These are phyloP conservation scores for Phytophthora fragariaefolia DNA, from an alignment of 352 stramenopile species.

Conservation along the genomic window DNA sequence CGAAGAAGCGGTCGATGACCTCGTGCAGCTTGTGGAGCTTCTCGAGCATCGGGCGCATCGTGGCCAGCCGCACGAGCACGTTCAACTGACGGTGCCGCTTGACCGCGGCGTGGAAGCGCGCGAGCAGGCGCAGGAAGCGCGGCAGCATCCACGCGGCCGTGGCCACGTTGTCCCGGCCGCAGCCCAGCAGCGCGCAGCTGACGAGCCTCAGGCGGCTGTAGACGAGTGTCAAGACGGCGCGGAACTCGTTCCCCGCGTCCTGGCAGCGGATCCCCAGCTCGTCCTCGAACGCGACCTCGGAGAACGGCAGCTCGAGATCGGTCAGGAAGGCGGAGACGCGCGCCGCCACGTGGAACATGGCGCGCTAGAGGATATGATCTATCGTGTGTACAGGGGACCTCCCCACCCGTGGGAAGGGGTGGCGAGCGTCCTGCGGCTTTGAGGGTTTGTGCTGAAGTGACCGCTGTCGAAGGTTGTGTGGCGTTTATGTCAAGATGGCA, in stretches of 20 bases:
- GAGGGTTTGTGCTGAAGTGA: too few relatives aligned
- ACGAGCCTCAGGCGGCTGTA: conserved; percentile 10
- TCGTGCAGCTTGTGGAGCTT: conserved; percentile 11
- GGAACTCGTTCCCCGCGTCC: conserved; percentile 18
- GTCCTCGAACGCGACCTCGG: conserved; percentile 5
- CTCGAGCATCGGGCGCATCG: conserved; percentile 22
- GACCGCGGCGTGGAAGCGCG: conserved; percentile 19
- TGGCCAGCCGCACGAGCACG: conserved; percentile 29
- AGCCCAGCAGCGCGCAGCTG: background rate
- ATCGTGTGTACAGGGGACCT: background rate
- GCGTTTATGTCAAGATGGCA: too few relatives aligned
- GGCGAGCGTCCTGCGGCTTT: too few relatives aligned
- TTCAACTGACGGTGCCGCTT: conserved; percentile 19
- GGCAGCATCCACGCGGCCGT: background rate
- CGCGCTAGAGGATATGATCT: conserved; percentile 1
- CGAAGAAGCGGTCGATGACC: conserved; percentile 14
- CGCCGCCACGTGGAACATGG: conserved; percentile 24
- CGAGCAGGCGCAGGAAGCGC: conserved; percentile 7
- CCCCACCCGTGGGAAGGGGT: background rate
- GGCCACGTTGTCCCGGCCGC: background rate
- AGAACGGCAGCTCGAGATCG: background rate
- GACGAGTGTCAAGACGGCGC: conserved; percentile 12
- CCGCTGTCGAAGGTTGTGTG: too few relatives aligned
- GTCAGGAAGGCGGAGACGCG: conserved; percentile 17
- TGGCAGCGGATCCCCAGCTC: conserved; percentile 1